phyloP scores from a whole-genome alignment of 2,329 filamentous ascomycete genomes.

The Neophaeococcomyces aloes region DNA sequence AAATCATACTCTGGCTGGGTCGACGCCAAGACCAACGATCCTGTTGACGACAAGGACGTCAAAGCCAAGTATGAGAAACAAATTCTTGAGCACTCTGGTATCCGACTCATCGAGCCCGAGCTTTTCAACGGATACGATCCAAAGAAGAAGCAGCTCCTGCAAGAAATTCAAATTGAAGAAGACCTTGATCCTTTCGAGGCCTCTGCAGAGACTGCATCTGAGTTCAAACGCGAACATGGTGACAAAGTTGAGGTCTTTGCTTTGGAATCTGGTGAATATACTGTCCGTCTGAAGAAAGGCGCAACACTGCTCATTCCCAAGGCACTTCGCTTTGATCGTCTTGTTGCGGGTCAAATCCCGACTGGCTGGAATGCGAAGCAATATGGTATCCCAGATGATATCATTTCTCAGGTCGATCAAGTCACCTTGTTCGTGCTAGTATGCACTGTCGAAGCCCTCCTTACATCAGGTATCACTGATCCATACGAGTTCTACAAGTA shows the following conservation, averaged over 20 bases:
- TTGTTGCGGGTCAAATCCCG: conserved; percentile 92
- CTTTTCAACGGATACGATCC: conserved; percentile 95
- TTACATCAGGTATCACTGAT: conserved; percentile 91
- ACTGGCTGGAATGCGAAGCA: conserved; percentile 95
- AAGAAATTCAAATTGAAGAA: conserved; percentile 95
- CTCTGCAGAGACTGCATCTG: conserved; percentile 91
- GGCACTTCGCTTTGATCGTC: conserved; percentile 89
- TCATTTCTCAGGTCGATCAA: conserved; percentile 93
- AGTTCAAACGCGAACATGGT: conserved; percentile 93
- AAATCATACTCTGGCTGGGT: conserved; percentile 94
- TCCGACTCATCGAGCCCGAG: conserved; percentile 94
- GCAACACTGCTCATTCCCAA: conserved; percentile 93
- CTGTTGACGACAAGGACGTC: conserved; percentile 95
- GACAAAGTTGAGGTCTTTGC: conserved; percentile 98
- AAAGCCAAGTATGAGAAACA: conserved; percentile 96
- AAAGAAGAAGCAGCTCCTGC: conserved; percentile 95
- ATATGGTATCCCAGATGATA: conserved; percentile 94
- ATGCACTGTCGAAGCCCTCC: conserved; percentile 79
- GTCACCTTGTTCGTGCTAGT: conserved; percentile 93
- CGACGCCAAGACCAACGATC: conserved; percentile 84
- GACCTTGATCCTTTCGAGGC: conserved; percentile 95
- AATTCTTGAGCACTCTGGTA: conserved; percentile 93
- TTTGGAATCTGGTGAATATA: conserved; percentile 90
- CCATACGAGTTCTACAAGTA: conserved; percentile 99
- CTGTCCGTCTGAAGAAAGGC: conserved; percentile 88